Evolutionary conservation across 2,329 filamentous ascomycete species (phyloP).

Genomic region (Chaetomiaceae sp.): DNA sequence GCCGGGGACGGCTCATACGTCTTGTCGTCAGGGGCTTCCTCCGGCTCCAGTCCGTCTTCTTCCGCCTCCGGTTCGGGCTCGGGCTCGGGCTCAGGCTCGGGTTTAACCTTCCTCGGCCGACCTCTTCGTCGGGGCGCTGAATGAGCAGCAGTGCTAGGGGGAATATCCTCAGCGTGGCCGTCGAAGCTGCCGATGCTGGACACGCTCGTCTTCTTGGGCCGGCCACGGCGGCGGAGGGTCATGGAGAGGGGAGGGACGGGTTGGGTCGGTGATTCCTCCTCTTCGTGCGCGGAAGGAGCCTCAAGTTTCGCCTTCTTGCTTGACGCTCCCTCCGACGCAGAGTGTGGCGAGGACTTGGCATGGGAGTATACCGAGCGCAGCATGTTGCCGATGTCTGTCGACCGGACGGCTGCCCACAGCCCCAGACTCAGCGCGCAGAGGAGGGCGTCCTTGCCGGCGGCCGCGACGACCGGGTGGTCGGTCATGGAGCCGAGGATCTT

Average conservation of each 20-base stretch:
- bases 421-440: conserved; percentile 51
- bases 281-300: neutral
- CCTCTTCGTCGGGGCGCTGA: conserved; percentile 24
- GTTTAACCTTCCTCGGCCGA: conserved; percentile 28
- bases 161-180: conserved; percentile 7
- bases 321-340: conserved; percentile 4
- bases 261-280: neutral
- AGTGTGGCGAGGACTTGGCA: conserved; percentile 16
- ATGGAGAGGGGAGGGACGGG: neutral
- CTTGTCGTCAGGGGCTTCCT: conserved; percentile 28
- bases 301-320: neutral
- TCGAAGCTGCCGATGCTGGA: conserved; percentile 22
- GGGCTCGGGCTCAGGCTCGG: conserved; percentile 20
- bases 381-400: conserved; percentile 47
- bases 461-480: conserved; percentile 55
- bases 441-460: conserved; percentile 55
- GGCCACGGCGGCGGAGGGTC: conserved; percentile 21
- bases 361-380: conserved; percentile 37
- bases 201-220: conserved; percentile 19
- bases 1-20: conserved; percentile 37
- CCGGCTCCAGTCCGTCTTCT: neutral
- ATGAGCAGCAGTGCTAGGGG: neutral
- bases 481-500: conserved; percentile 47
- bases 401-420: conserved; percentile 53
- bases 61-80: conserved; percentile 14